Percentiles rank a stretch among this genome's conserved stretches.
These are phyloP conservation scores for Xylariaceae sp. DNA, from an alignment of 2,329 filamentous ascomycete species.

Conservation along the genomic window DNA sequence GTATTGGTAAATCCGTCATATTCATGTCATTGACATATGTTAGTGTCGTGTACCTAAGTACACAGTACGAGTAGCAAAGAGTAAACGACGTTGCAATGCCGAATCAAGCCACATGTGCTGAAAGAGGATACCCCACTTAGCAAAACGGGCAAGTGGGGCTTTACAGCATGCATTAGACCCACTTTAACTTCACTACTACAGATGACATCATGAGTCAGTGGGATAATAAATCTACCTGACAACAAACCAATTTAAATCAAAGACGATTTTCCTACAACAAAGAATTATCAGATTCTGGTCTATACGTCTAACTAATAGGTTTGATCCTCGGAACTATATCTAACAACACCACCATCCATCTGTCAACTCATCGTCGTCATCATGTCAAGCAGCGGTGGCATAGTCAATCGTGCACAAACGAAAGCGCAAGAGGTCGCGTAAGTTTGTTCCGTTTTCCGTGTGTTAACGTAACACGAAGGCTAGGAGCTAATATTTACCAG, in stretches of 20 bases:
- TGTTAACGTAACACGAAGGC: neutral
- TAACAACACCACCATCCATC: neutral
- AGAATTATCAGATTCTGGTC: neutral
- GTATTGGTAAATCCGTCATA: too few species aligned
- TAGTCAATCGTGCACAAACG: constrained; percentile 44
- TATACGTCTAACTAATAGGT: too few species aligned
- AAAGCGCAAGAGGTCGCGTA: constrained; percentile 61
- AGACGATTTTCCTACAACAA: neutral
- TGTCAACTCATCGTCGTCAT: neutral
- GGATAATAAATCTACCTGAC: neutral
- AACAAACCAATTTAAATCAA: neutral
- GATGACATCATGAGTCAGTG: constrained; percentile 16
- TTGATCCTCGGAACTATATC: neutral
- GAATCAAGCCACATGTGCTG: neutral
- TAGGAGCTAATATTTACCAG: constrained; percentile 45
- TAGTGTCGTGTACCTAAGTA: too few species aligned
- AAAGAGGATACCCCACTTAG: neutral
- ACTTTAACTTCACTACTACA: neutral
- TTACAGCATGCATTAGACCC: neutral
- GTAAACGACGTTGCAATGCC: too few species aligned
- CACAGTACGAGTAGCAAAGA: too few species aligned
- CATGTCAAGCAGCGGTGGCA: constrained; percentile 35
- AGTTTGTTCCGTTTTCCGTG: constrained; percentile 40
- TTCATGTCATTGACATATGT: too few species aligned
- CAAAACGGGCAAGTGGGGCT: constrained; percentile 23